Evolutionary conservation across 2,329 filamentous ascomycete genomes (phyloP).

Genomic region (Fusarium coicis): DNA sequence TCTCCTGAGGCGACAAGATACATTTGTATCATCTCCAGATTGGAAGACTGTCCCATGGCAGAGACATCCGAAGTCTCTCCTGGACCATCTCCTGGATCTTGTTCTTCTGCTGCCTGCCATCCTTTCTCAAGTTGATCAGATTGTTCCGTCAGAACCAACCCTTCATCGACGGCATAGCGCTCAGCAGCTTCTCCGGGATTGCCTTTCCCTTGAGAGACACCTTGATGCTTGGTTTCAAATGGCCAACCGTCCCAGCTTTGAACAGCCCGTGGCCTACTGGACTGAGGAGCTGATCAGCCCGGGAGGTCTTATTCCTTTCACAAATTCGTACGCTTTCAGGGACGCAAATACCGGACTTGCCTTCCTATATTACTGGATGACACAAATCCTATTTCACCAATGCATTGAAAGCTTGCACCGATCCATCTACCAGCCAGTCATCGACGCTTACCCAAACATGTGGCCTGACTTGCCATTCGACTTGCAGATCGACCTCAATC

Average conservation of each 20-base stretch:
- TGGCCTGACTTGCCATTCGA: slow-evolving; percentile 53
- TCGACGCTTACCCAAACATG: slow-evolving; percentile 53
- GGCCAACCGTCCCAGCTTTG: slow-evolving; percentile 44
- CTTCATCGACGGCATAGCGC: slow-evolving; percentile 56
- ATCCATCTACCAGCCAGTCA: slow-evolving; percentile 56
- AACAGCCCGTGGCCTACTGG: slow-evolving; percentile 54
- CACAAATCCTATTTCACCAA: slow-evolving; percentile 60
- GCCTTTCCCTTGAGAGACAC: slow-evolving; percentile 58
- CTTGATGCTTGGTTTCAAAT: slow-evolving; percentile 60
- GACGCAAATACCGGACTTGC: slow-evolving; percentile 57
- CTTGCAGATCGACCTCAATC: slow-evolving; percentile 54
- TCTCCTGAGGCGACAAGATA: slow-evolving; percentile 60
- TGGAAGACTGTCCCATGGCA: slow-evolving; percentile 66
- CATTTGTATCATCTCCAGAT: slow-evolving; percentile 62
- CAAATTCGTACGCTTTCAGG: slow-evolving; percentile 57
- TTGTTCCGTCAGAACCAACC: slow-evolving; percentile 54
- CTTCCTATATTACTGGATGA: slow-evolving; percentile 66
- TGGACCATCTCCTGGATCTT: slow-evolving; percentile 65
- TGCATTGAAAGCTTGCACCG: slow-evolving; percentile 59
- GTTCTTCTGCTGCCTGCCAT: slow-evolving; percentile 59
- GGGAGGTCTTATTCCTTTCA: slow-evolving; percentile 55
- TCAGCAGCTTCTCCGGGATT: slow-evolving; percentile 60
- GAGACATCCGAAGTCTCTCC: slow-evolving; percentile 59
- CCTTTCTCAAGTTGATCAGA: slow-evolving; percentile 57
- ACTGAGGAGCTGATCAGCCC: slow-evolving; percentile 46